Evolutionary conservation across 768 basidiomycete species (phyloP).

Genomic region (Butyriboletus loyo): DNA sequence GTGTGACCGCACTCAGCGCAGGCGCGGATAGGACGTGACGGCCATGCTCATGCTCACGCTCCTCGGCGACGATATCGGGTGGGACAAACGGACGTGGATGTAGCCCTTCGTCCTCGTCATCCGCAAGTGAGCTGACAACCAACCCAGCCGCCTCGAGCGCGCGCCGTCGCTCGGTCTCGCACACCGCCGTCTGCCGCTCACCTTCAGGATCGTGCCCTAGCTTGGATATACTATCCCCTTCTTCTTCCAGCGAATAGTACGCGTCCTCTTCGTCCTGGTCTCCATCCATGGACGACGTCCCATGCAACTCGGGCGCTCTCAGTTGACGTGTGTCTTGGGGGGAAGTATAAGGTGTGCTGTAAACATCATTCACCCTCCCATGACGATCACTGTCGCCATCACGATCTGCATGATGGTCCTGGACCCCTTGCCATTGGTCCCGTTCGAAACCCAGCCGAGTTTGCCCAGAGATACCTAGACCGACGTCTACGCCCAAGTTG

Average conservation of each 20-base stretch:
- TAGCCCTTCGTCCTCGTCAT: neutral
- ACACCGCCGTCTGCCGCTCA: constrained; percentile 49
- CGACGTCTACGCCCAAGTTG: constrained; percentile 5
- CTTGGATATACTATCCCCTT: constrained; percentile 22
- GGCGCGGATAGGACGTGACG: no score
- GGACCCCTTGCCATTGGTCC: neutral
- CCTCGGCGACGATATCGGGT: no score
- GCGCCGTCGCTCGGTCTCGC: constrained; percentile 72
- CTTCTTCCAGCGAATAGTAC: constrained; percentile 30
- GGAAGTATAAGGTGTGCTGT: constrained; percentile 24
- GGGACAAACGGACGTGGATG: constrained; percentile 16
- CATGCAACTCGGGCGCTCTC: constrained; percentile 4
- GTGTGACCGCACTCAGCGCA: neutral
- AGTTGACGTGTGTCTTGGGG: constrained; percentile 13
- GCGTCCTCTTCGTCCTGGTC: constrained; percentile 35
- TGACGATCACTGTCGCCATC: constrained; percentile 4
- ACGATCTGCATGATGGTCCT: neutral
- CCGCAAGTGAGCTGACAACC: constrained; percentile 49
- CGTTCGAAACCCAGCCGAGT: neutral
- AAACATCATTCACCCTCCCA: constrained; percentile 15
- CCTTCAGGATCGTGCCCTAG: constrained; percentile 10
- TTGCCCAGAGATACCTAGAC: neutral
- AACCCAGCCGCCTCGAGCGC: constrained; percentile 90
- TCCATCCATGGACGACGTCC: constrained; percentile 15
- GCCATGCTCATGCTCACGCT: no score